phyloP scores from a whole-genome alignment of 306 rosid species.

The Prunus mume region DNA sequence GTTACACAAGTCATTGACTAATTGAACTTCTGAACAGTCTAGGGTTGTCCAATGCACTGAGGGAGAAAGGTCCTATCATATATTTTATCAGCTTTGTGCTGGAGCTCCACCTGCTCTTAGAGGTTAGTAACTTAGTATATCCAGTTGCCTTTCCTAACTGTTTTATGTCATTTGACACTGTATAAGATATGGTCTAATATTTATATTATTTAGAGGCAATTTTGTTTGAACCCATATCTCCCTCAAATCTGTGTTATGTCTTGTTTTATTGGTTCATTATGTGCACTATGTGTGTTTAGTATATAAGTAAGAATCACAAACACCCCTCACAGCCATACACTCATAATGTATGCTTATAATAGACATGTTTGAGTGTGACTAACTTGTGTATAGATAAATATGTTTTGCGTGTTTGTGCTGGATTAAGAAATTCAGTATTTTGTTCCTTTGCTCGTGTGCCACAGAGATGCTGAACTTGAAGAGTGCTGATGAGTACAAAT shows the following conservation, averaged over 20 bases:
- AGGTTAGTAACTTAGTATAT: conserved; percentile 49
- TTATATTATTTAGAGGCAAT: neutral
- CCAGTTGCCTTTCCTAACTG: neutral
- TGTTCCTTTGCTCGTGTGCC: conserved; percentile 29
- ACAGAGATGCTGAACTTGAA: conserved; percentile 78
- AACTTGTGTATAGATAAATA: neutral
- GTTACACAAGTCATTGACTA: conserved; percentile 22
- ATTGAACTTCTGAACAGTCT: conserved; percentile 57
- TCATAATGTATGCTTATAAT: neutral
- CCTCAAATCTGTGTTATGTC: neutral
- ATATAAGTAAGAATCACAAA: neutral
- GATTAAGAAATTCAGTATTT: neutral
- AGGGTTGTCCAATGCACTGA: conserved; percentile 97
- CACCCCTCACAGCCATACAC: neutral
- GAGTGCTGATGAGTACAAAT: conserved; percentile 69
- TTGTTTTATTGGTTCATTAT: neutral
- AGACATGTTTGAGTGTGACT: neutral
- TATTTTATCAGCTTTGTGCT: conserved; percentile 96
- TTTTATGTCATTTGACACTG: neutral
- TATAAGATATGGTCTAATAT: neutral
- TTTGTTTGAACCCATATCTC: neutral
- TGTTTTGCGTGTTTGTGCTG: neutral
- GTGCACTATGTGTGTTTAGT: neutral
- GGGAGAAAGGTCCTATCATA: conserved; percentile 98
- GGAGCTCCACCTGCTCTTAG: conserved; percentile 81